Evolutionary conservation across 495 filamentous ascomycete species (phyloP).

Genomic region (Niebla homalea): DNA sequence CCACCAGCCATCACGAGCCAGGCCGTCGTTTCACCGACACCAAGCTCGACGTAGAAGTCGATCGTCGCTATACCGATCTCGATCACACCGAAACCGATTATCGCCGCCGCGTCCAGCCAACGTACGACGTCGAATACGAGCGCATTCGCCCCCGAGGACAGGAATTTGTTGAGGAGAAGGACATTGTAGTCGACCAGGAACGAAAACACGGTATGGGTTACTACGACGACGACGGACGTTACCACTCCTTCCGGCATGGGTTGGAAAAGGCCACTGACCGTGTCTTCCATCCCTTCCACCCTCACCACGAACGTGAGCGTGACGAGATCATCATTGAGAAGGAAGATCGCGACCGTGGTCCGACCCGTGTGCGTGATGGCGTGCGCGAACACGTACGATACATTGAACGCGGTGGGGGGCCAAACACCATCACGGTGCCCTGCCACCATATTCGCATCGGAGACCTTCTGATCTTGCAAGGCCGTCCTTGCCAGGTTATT

Average conservation of each 20-base stretch:
- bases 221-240: slow-evolving; percentile 96
- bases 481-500: slow-evolving; percentile 99
- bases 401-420: slow-evolving; percentile 38
- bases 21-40: slow-evolving; percentile 41
- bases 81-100: slow-evolving; percentile 79
- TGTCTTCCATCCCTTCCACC: slow-evolving; percentile 55
- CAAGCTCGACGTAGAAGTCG: slow-evolving; percentile 51
- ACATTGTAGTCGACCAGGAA: slow-evolving; percentile 35
- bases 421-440: slow-evolving; percentile 93
- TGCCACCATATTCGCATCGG: slow-evolving; percentile 98
- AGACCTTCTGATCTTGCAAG: slow-evolving; percentile 97
- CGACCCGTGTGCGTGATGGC: slow-evolving; percentile 29
- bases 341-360: slow-evolving; percentile 26
- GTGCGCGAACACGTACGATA: slow-evolving; percentile 38
- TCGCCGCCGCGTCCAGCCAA: slow-evolving; percentile 62
- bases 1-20: slow-evolving; percentile 10
- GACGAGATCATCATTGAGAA: slow-evolving; percentile 45
- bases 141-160: slow-evolving; percentile 23
- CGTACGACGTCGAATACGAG: slow-evolving; percentile 49
- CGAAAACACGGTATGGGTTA: slow-evolving; percentile 79
- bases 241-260: slow-evolving; percentile 87
- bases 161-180: slow-evolving; percentile 33
- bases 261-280: slow-evolving; percentile 73
- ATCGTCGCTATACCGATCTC: slow-evolving; percentile 44
- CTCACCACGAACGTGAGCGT: slow-evolving; percentile 35